phyloP scores from a whole-genome alignment of 306 rosid species.

The Delonix regia region DNA sequence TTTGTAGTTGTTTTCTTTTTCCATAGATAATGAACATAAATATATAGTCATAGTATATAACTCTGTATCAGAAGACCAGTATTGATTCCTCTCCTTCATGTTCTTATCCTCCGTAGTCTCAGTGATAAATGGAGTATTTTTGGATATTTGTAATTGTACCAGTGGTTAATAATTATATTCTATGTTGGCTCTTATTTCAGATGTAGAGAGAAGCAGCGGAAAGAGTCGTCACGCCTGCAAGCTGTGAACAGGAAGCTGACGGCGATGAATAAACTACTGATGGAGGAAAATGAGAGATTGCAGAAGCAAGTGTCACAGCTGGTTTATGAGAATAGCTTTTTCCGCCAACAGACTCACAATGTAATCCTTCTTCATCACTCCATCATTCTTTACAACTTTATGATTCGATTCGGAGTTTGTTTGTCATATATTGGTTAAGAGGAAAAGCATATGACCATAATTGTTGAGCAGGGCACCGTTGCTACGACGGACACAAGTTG shows the following conservation, averaged over 20 bases:
- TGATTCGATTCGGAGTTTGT: background rate
- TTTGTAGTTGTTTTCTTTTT: background rate
- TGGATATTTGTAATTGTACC: background rate
- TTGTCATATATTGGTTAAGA: background rate
- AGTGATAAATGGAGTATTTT: background rate
- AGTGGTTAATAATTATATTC: background rate
- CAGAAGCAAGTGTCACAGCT: constrained; percentile 97
- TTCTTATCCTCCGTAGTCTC: background rate
- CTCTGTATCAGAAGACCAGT: background rate
- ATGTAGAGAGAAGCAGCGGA: constrained; percentile 98
- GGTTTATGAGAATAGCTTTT: constrained; percentile 86
- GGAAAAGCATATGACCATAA: background rate
- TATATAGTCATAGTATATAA: background rate
- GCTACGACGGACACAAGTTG: constrained; percentile 95
- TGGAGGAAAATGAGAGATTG: constrained; percentile 98
- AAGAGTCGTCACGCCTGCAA: constrained; percentile 88
- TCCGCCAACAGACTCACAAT: constrained; percentile 96
- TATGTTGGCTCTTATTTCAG: constrained; percentile 37
- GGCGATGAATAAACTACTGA: constrained; percentile 89
- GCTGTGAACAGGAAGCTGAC: constrained; percentile 91
- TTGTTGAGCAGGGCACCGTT: constrained; percentile 56
- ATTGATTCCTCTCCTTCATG: background rate
- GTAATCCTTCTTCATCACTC: constrained; percentile 52
- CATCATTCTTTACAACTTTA: background rate
- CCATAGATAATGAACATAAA: background rate